Evolutionary conservation across 129 eudicot genomes (phyloP).

Genomic region (Silybum marianum): DNA sequence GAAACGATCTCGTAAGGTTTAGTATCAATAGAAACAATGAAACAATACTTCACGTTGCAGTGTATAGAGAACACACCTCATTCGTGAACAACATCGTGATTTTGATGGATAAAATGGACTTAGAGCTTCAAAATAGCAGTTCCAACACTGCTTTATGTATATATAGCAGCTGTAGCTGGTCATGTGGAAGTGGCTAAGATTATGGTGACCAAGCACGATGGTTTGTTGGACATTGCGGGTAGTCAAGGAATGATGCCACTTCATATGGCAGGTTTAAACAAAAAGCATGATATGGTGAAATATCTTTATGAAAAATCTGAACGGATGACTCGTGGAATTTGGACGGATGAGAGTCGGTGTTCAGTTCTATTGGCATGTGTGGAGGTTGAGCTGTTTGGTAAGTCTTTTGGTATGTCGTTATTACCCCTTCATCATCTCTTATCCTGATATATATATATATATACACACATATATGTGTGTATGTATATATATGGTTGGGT

Average conservation of each 20-base stretch:
- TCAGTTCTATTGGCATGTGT: conserved; percentile 26
- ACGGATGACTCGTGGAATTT: neutral
- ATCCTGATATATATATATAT: neutral
- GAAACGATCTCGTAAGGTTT: conserved; percentile 5
- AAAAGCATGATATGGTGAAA: conserved; percentile 33
- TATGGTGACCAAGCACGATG: conserved; percentile 4
- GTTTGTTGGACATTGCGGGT: conserved; percentile 9
- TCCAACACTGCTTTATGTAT: conserved; percentile 29
- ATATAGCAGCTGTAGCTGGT: conserved; percentile 33
- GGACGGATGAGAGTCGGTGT: conserved; percentile 6
- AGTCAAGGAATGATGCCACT: conserved; percentile 18
- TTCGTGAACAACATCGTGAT: conserved; percentile 34
- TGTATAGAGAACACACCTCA: conserved; percentile 21
- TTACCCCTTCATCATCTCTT: neutral
- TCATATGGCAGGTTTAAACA: conserved; percentile 29
- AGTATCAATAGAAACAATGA: conserved; percentile 33
- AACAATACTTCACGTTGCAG: conserved; percentile 48
- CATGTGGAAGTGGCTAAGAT: conserved; percentile 12
- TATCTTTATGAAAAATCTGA: conserved; percentile 10
- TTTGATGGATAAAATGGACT: conserved; percentile 21
- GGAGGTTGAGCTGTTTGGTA: conserved; percentile 30
- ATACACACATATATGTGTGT: no score
- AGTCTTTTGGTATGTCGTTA: neutral
- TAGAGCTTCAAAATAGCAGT: conserved; percentile 22
- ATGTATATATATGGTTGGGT: no score